Conservation (phyloP, 2,329 filamentous ascomycete species). For the Fusarium domesticum region DNA sequence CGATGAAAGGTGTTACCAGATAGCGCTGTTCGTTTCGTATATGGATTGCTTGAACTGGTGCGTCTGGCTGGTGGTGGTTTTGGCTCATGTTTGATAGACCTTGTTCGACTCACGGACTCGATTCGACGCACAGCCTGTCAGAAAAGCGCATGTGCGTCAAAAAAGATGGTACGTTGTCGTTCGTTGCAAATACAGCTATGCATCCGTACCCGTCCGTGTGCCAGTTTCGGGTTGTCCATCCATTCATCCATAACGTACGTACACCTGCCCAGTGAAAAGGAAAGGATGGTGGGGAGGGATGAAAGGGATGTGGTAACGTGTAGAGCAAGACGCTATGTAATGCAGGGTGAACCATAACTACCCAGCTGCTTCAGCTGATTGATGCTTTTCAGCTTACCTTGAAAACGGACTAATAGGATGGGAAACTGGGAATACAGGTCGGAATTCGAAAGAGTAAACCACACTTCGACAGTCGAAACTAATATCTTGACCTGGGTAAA, state of each 20-base stretch:
- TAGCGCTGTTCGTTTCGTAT: background rate
- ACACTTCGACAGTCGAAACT: background rate
- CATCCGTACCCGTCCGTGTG: too few relatives aligned
- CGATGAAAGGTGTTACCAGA: background rate
- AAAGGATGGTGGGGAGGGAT: slow-evolving; percentile 9
- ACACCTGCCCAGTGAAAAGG: slow-evolving; percentile 7
- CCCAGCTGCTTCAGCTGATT: background rate
- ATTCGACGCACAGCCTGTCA: too few relatives aligned
- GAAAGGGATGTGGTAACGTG: slow-evolving; percentile 6
- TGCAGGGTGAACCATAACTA: slow-evolving; percentile 1
- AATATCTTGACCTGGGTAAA: background rate
- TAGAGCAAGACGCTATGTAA: slow-evolving; percentile 10
- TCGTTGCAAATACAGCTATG: too few relatives aligned
- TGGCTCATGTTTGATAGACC: slow-evolving; percentile 1
- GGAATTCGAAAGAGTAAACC: background rate
- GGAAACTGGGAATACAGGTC: background rate
- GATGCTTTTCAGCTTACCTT: slow-evolving; percentile 6
- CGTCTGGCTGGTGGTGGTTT: background rate
- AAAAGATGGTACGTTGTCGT: too few relatives aligned
- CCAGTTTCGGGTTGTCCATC: too few relatives aligned
- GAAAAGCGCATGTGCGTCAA: background rate
- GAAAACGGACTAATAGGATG: background rate
- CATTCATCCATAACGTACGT: too few relatives aligned
- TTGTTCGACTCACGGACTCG: slow-evolving; percentile 4
- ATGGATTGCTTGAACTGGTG: background rate